Conservation (phyloP, 495 filamentous ascomycete genomes). For the Friedmanniomyces simplex region DNA sequence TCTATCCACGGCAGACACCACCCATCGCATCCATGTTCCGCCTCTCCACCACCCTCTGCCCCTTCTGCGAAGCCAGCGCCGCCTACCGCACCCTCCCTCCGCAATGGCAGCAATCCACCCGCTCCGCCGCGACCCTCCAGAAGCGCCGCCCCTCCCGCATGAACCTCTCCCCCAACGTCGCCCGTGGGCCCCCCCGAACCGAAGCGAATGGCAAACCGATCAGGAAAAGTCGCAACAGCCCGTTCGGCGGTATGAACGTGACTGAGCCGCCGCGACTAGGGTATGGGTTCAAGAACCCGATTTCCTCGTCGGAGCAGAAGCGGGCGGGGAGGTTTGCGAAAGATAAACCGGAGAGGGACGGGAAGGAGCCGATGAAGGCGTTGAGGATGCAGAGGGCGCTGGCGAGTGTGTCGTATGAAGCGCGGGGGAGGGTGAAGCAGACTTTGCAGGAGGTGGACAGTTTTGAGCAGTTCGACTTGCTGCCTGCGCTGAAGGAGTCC, state of each 20-base stretch:
- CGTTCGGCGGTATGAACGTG: constrained; percentile 71
- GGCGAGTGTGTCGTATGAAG: constrained; percentile 59
- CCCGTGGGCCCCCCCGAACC: constrained; percentile 1
- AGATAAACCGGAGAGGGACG: constrained; percentile 23
- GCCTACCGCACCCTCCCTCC: neutral
- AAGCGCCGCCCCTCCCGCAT: constrained; percentile 57
- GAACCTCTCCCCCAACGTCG: constrained; percentile 64
- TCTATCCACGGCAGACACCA: neutral
- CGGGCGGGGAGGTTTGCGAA: constrained; percentile 29
- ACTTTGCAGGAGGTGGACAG: constrained; percentile 56
- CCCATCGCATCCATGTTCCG: constrained; percentile 3
- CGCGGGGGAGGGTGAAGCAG: constrained; percentile 57
- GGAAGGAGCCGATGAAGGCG: constrained; percentile 53
- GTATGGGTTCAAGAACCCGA: neutral
- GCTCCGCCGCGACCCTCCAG: constrained; percentile 26
- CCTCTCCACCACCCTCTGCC: constrained; percentile 21
- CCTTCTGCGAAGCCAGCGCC: constrained; percentile 29
- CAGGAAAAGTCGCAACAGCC: constrained; percentile 40
- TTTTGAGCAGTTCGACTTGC: constrained; percentile 69
- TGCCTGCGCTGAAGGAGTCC: constrained; percentile 63
- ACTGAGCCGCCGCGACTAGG: constrained; percentile 45
- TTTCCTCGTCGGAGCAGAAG: constrained; percentile 17
- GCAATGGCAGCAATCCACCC: constrained; percentile 19
- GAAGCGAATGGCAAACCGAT: constrained; percentile 30
- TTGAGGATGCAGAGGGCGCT: constrained; percentile 89